phyloP scores from a whole-genome alignment of 768 basidiomycete species.

The Strobilomyces confusus region DNA sequence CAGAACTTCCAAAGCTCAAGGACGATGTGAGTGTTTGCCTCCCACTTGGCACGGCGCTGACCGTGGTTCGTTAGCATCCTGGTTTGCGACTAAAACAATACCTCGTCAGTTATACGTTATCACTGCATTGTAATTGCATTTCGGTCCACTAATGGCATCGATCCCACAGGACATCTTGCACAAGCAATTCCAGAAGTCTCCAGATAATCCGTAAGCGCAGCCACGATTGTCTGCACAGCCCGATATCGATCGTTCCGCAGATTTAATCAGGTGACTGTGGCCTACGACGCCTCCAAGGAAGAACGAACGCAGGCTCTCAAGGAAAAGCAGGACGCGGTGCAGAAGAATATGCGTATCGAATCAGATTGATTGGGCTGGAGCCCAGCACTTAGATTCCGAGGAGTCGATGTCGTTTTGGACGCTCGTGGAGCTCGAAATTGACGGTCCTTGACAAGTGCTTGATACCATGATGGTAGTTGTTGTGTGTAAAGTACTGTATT shows the following conservation, averaged over 20 bases:
- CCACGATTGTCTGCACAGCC: conserved; percentile 3
- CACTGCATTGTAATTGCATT: neutral
- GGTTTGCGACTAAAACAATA: conserved; percentile 91
- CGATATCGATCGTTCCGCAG: conserved; percentile 34
- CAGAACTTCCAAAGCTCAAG: conserved; percentile 74
- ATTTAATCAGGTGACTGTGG: conserved; percentile 77
- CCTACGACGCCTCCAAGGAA: conserved; percentile 86
- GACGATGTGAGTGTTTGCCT: conserved; percentile 55
- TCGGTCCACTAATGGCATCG: conserved; percentile 1
- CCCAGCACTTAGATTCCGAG: neutral
- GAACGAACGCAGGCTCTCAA: conserved; percentile 76
- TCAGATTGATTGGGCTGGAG: conserved; percentile 3
- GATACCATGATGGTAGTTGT: conserved; percentile 3
- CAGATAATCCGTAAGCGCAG: conserved; percentile 81
- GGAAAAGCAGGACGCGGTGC: conserved; percentile 59
- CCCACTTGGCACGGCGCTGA: conserved; percentile 4
- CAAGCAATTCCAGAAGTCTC: conserved; percentile 96
- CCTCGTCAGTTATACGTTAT: conserved; percentile 43
- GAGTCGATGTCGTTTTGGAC: neutral
- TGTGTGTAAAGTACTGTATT: neutral
- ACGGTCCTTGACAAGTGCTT: neutral
- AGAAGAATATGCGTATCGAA: conserved; percentile 55
- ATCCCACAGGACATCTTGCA: conserved; percentile 66
- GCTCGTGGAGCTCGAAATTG: neutral
- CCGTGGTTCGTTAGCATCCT: conserved; percentile 55